Evolutionary conservation across 2,329 filamentous ascomycete genomes (phyloP).

Genomic region (Lasiodiplodia theobromae): DNA sequence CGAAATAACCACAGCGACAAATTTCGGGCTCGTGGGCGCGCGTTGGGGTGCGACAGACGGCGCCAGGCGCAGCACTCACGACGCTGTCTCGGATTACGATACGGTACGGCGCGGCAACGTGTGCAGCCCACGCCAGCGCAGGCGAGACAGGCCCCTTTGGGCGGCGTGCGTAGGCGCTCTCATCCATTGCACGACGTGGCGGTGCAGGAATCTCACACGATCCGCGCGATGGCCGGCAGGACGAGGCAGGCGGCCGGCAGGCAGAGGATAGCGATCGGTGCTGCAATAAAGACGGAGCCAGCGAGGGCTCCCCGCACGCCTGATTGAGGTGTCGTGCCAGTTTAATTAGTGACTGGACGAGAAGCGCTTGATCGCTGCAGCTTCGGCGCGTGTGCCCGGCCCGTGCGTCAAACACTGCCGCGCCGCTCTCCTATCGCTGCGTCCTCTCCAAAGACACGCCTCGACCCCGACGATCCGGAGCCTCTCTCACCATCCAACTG

Average conservation of each 20-base stretch:
- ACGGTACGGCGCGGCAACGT: slow-evolving; percentile 2
- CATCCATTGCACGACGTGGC: slow-evolving; percentile 26
- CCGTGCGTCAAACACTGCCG: slow-evolving; percentile 24
- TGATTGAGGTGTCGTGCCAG: slow-evolving; percentile 8
- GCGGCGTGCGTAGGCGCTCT: slow-evolving; percentile 15
- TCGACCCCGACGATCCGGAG: slow-evolving; percentile 28
- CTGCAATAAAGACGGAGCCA: slow-evolving; percentile 23
- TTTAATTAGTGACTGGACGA: slow-evolving; percentile 15
- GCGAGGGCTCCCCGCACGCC: slow-evolving; percentile 25
- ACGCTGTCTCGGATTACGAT: slow-evolving; percentile 8
- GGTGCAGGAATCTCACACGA: slow-evolving; percentile 27
- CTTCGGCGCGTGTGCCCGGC: slow-evolving; percentile 20
- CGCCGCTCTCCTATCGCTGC: slow-evolving; percentile 28
- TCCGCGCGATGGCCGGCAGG: slow-evolving; percentile 19
- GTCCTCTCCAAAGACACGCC: slow-evolving; percentile 25
- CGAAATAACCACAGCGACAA: slow-evolving; percentile 19
- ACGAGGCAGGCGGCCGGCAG: neutral
- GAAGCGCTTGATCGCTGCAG: slow-evolving; percentile 27
- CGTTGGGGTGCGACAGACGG: slow-evolving; percentile 11
- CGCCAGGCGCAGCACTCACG: slow-evolving; percentile 1
- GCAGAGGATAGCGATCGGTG: slow-evolving; percentile 25
- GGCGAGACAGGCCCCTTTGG: slow-evolving; percentile 6
- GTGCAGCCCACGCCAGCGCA: neutral
- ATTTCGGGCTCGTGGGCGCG: slow-evolving; percentile 21
- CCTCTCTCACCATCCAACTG: slow-evolving; percentile 20